Evolutionary conservation across 257 asterid species (phyloP).

Genomic region (Jaltomata sinuosa): DNA sequence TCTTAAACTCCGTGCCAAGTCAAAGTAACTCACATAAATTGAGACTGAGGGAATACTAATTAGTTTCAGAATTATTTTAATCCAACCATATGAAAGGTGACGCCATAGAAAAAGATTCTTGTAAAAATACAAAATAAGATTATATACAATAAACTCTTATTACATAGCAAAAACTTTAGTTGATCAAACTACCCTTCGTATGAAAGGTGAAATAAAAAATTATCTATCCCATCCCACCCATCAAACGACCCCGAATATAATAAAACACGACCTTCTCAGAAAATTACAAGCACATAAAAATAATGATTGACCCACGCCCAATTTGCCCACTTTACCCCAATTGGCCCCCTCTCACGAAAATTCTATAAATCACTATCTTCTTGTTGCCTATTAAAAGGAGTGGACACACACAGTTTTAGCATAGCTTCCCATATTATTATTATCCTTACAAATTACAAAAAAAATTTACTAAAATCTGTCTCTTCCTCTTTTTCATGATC

Average conservation of each 20-base stretch:
- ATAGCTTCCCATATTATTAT: background rate
- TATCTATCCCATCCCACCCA: background rate
- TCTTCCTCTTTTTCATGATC: background rate
- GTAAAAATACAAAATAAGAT: too few species aligned
- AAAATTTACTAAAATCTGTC: background rate
- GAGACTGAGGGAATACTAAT: too few species aligned
- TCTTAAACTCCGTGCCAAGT: too few species aligned
- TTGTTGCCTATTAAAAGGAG: background rate
- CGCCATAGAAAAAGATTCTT: too few species aligned
- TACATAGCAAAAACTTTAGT: too few species aligned
- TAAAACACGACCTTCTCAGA: background rate
- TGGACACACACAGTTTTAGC: slow-evolving; percentile 1
- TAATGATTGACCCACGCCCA: slow-evolving; percentile 2
- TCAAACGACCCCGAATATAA: background rate
- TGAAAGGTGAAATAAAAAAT: too few species aligned
- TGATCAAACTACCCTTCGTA: too few species aligned
- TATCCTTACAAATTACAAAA: background rate
- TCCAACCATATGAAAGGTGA: too few species aligned
- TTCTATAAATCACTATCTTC: background rate
- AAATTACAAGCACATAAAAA: background rate
- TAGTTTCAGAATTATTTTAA: too few species aligned
- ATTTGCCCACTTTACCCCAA: background rate
- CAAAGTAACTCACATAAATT: too few species aligned
- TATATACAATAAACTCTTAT: too few species aligned
- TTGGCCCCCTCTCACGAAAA: background rate